Base-by-base conservation (phyloP, 2,329 filamentous ascomycete species). In the Westerdykella sp. region DNA sequence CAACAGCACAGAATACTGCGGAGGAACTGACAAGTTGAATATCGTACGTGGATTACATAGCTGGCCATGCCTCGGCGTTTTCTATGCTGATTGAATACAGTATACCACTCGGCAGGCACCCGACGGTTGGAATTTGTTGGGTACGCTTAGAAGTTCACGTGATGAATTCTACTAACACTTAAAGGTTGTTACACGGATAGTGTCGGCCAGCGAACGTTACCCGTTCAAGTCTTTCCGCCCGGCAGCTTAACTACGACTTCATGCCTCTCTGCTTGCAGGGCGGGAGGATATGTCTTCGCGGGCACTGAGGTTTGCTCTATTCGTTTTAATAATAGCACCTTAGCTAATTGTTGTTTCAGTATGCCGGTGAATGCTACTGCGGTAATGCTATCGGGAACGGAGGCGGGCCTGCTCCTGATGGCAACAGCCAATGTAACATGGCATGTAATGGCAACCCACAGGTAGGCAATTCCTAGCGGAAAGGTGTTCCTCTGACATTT, bases 351-450 rank as follows among this genome's bases (percentile, higher is more conserved):
- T 21, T 11, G 2, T 32, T 9, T 13, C 5, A 32, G 14, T 41
- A 39, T 14, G 12, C 4, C 7, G 30, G 30, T 5, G 30, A 32
- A 32, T 32, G 30, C 30, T 57, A 45, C 39, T 62, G 59, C 40
- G 58, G 57, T 31, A 57, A 54, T 22, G 39, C 42, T 4, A 22
- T 57, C 9, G 22, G 41, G 10, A 46, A 44, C 11, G 43, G 40
- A 28, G 63, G 63, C 2, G 50, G 43, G 6, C 53, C 54, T 9
- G 56, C 54, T 3, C 42, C 53, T 9, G 51, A 58, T 37, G 57
- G 58, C 23, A 74, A 80, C n/a, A 56, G 60, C 1, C 67, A 72
- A 34, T 65, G 62, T 50, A 55, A 53, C 30, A 61, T 53, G 43
- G 14, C 47, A 6, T 63, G 60, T 43, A 44, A 44, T 12, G 62